Evolutionary conservation across 768 basidiomycete genomes (phyloP).

Genomic region (Rhodotorula kratochvilovae): DNA sequence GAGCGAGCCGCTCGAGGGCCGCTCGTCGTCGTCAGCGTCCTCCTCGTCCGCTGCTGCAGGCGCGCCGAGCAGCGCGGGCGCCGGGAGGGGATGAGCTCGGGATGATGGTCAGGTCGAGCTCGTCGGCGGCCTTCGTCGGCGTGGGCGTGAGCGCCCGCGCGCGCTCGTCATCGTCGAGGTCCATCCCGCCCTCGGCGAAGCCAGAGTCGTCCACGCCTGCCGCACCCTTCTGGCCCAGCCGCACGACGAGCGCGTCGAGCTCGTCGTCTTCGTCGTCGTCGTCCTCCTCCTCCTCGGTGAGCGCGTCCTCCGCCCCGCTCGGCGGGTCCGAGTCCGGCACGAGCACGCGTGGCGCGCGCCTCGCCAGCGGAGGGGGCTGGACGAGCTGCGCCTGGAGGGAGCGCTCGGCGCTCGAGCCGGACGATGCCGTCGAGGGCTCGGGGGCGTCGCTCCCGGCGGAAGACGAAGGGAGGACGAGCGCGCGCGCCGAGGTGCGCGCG

Average conservation of each 20-base stretch:
- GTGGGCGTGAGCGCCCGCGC: no score
- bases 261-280: not conserved
- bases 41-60: not conserved
- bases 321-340: slow-evolving; percentile 16
- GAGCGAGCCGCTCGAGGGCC: not conserved
- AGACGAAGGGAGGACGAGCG: not conserved
- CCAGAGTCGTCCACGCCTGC: slow-evolving; percentile 21
- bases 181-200: slow-evolving; percentile 1
- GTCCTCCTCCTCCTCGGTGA: not conserved
- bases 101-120: slow-evolving; percentile 9
- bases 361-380: not conserved
- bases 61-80: not conserved
- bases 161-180: no score
- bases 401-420: not conserved
- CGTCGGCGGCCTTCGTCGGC: not conserved
- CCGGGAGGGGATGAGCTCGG: not conserved
- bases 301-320: not conserved
- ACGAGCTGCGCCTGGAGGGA: slow-evolving; percentile 9
- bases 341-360: slow-evolving; percentile 1
- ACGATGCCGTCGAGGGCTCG: slow-evolving; percentile 4
- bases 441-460: not conserved
- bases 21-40: not conserved
- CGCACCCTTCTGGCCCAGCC: not conserved
- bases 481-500: not conserved
- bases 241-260: not conserved